A percentile compares a stretch with the other conserved stretches of the same genome.
phyloP scores from a whole-genome alignment of 2,329 filamentous ascomycete genomes.

The Botrytis fragariae region DNA sequence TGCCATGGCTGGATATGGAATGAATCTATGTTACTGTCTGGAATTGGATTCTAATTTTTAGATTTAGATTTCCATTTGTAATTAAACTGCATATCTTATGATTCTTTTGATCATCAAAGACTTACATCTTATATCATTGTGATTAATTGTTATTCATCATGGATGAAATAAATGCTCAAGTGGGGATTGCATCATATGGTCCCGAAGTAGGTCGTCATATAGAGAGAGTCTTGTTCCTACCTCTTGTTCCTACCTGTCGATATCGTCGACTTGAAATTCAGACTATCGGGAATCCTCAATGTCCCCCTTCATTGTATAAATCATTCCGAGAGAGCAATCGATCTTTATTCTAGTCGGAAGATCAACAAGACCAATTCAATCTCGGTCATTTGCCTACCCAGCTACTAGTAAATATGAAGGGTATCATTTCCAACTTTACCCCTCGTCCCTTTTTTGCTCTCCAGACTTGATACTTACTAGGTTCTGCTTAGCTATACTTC shows the following conservation, averaged over 20 bases:
- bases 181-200: conserved; percentile 2
- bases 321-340: too few species aligned
- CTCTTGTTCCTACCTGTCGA: neutral
- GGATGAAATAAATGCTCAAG: neutral
- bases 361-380: neutral
- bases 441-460: neutral
- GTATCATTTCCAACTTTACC: conserved; percentile 27
- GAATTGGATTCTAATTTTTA: neutral
- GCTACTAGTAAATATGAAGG: conserved; percentile 39
- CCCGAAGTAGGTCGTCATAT: neutral
- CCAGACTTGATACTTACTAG: conserved; percentile 16
- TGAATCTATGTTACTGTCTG: neutral
- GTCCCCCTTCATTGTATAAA: neutral
- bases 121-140: neutral
- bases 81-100: neutral
- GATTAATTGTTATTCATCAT: neutral
- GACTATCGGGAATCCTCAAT: neutral
- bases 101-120: neutral
- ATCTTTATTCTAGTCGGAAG: neutral
- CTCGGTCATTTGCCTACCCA: neutral
- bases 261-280: neutral
- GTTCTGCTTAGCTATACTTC: conserved; percentile 69
- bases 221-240: neutral
- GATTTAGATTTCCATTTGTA: neutral
- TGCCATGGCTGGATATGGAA: neutral